Percentiles rank a stretch among this genome's conserved stretches.
phyloP scores from a whole-genome alignment of 257 asterid genomes.

The Cordia subcordata region DNA sequence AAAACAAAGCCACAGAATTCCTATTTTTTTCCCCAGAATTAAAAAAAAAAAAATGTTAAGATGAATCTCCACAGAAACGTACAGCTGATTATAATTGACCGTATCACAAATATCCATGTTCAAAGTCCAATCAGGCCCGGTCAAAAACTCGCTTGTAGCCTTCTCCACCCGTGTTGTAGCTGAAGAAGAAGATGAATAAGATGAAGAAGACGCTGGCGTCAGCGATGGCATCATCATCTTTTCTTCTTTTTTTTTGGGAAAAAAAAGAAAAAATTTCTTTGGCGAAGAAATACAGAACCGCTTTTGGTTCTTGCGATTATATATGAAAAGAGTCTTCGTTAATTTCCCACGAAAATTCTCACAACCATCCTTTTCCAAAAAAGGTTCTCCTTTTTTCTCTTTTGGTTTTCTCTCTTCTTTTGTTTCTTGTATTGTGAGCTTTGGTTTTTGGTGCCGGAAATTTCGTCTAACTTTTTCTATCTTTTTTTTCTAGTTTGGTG shows the following conservation, averaged over 20 bases:
- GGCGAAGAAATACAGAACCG: background rate
- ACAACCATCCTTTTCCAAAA: background rate
- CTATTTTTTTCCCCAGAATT: background rate
- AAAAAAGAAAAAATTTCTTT: constrained; percentile 7
- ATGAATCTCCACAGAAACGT: constrained; percentile 11
- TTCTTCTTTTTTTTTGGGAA: constrained; percentile 1
- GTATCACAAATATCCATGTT: constrained; percentile 87
- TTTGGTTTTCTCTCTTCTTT: background rate
- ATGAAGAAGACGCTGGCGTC: constrained; percentile 20
- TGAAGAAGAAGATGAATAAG: constrained; percentile 42
- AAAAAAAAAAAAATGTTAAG: background rate
- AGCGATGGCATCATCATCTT: constrained; percentile 24
- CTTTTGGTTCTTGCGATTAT: background rate
- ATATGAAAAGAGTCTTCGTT: background rate
- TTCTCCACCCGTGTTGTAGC: constrained; percentile 76
- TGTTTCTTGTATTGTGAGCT: background rate
- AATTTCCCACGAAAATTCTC: constrained; percentile 3
- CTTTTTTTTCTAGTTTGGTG: background rate
- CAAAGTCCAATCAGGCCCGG: constrained; percentile 94
- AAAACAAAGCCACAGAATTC: background rate
- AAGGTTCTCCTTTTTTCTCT: constrained; percentile 16
- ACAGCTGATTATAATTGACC: constrained; percentile 72
- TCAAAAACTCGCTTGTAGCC: constrained; percentile 97
- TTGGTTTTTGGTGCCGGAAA: constrained; percentile 2
- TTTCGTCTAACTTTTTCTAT: constrained; percentile 4